Evolutionary conservation across 2,329 filamentous ascomycete genomes (phyloP), one percentile per base, ranked within the genome.

Genomic region (Sphaerulina musiva): DNA sequence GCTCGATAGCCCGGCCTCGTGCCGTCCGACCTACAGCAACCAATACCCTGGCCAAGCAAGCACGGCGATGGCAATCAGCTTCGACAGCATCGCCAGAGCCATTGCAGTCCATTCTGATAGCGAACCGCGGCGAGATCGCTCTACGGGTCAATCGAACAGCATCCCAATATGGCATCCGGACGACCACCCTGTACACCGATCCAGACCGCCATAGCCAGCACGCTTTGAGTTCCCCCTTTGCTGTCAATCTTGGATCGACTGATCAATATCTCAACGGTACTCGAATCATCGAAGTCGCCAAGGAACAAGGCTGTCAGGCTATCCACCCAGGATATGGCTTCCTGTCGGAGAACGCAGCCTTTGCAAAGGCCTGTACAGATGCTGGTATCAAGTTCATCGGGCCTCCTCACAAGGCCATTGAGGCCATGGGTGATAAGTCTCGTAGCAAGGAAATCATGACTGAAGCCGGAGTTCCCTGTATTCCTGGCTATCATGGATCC

Each of bases 281-380:
- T 66, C 84, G 87, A 59, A 97, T 98, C 68, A 92, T 98, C 59
- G 80, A 83, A 29, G 83, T 95, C 55, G 93, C 92, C 11, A 90
- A 91, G 74, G 78, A 86, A 64, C 82, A 92, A 66, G 87, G 87
- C 42, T 96, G 95, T 66, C 83, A 92, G 69, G 92, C 89, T 4
- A 85, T 98, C 62, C 93, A 98, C 71, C 93, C 93, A 0, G 93
- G 93, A 23, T 98, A 98, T 74, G 93, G 93, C 42, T 98, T 85
- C 69, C 75, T 97, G 61, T 95, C 88, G 58, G 93, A 98, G 74
- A 98, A 98, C 72, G 85, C 92, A 6, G 82, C 79, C 5, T 98
- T 98, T 69, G 93, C 93, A 2, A 83, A 84, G 64, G 85, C 88
- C 69, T 97, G 92, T 70, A 86, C 87, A 64, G 84, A 93, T 64